These are phyloP conservation scores for Candida sanyaensis DNA, from an alignment of 1,139 yeast genomes.

Conservation along the genomic window DNA sequence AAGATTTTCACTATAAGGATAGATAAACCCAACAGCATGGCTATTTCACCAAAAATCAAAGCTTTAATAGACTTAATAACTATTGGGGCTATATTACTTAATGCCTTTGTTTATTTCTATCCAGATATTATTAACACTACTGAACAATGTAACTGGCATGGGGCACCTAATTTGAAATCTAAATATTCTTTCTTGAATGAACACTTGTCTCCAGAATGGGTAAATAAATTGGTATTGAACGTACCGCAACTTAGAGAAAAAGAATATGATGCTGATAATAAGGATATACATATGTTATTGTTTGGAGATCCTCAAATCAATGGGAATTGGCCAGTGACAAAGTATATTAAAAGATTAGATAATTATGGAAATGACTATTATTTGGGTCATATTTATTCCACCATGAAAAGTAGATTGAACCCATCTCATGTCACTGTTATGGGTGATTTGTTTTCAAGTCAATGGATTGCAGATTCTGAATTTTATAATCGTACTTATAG, in stretches of 20 bases:
- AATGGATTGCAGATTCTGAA: conserved; percentile 90
- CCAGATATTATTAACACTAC: conserved; percentile 59
- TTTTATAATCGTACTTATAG: conserved; percentile 77
- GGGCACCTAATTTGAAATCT: conserved; percentile 15
- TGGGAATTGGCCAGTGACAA: conserved; percentile 74
- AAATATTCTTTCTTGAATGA: conserved; percentile 21
- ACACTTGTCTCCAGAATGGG: conserved; percentile 21
- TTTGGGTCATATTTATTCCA: conserved; percentile 75
- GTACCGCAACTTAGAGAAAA: conserved; percentile 24
- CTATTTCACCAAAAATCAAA: conserved; percentile 9
- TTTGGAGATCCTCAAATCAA: conserved; percentile 97
- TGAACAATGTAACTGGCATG: conserved; percentile 59
- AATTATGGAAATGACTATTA: conserved; percentile 86
- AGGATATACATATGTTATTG: conserved; percentile 67
- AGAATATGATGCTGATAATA: not conserved
- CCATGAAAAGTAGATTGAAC: conserved; percentile 58
- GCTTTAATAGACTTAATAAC: conserved; percentile 13
- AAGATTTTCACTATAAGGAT: not conserved
- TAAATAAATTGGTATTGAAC: conserved; percentile 29
- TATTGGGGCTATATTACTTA: conserved; percentile 12
- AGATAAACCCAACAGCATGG: not conserved
- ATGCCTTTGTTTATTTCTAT: conserved; percentile 63
- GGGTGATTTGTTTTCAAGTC: conserved; percentile 94
- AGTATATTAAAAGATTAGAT: conserved; percentile 76
- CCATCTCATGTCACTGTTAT: conserved; percentile 87